Base-by-base conservation (phyloP, 192 early-diverging fungal genomes). In the Cetraspora pellucida region DNA sequence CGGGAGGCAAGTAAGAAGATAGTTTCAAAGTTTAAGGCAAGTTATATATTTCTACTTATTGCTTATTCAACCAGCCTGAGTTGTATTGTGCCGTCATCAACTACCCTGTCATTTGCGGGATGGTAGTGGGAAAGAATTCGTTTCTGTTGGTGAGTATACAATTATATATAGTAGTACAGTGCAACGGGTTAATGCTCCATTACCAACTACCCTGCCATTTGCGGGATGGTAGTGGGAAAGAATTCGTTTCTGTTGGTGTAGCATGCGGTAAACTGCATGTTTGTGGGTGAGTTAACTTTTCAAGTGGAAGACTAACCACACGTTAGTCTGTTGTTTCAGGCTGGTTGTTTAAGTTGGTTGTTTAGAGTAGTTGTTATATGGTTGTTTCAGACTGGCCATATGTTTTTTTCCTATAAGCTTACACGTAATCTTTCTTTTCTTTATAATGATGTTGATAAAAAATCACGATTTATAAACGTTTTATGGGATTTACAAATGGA, bases 1-100 rank as follows among this genome's bases (percentile, higher is more conserved):
- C 27, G 71, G 71, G 17, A 75, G 43, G 45, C 64, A 75, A 25
- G 52, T 75, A 27, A 45, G 44, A 50, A 75, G 63, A 37, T 60
- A 10, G 73, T 16, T 54, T 50, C n/a, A n/a, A n/a, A n/a, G n/a
- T n/a, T n/a, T n/a, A n/a, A n/a, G n/a, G n/a, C n/a, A n/a, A n/a
- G n/a, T n/a, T n/a, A n/a, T n/a, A n/a, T 63, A 63, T 75, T 47
- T 14, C 28, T 75, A 63, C 44, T 58, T 58, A n/a, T 58, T 58
- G 57, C 14, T 58, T 58, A n/a, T 1, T 58, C 21, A 58, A 58
- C 14, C 10, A 58, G 57, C 57, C 58, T 10, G 25, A 60, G 27
- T 60, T 60, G 27, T 3, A 25, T 60, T 25, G 25, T 60, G n/a
- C 58, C 4, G 31, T 64, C 30, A 64, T 17, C 17, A 64, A 43